A percentile compares a stretch with the other conserved stretches of the same genome.
phyloP scores from a whole-genome alignment of 2,329 filamentous ascomycete species.

The Cytospora paraplurivora region DNA sequence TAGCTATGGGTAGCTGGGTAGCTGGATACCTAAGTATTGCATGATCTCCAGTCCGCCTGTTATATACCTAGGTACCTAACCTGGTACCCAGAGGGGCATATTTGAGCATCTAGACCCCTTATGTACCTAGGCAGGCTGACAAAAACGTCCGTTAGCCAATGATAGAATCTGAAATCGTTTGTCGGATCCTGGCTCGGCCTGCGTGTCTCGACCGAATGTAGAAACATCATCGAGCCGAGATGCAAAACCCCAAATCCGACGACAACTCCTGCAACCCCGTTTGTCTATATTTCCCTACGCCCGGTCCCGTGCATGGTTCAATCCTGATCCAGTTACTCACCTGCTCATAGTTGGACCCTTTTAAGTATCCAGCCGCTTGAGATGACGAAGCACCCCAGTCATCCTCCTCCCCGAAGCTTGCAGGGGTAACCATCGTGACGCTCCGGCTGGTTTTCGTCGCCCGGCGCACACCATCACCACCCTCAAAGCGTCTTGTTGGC shows the following conservation, averaged over 20 bases:
- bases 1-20: too few species aligned
- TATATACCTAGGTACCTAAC: too few species aligned
- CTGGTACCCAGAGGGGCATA: too few species aligned
- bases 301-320: background rate
- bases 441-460: conserved; percentile 29
- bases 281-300: background rate
- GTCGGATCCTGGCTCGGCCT: background rate
- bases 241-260: background rate
- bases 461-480: conserved; percentile 11
- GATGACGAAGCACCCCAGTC: conserved; percentile 24
- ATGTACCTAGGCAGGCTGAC: too few species aligned
- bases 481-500: conserved; percentile 6
- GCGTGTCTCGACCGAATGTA: background rate
- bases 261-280: background rate
- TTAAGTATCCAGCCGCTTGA: conserved; percentile 6
- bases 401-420: conserved; percentile 23
- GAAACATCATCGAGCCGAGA: background rate
- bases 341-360: conserved; percentile 2
- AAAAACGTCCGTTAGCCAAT: too few species aligned
- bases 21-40: too few species aligned
- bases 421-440: conserved; percentile 23
- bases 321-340: conserved; percentile 1
- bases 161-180: too few species aligned
- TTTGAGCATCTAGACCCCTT: too few species aligned
- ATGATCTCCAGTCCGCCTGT: too few species aligned